Conservation (phyloP, 257 asterid species). For the Nicotiana attenuata region DNA sequence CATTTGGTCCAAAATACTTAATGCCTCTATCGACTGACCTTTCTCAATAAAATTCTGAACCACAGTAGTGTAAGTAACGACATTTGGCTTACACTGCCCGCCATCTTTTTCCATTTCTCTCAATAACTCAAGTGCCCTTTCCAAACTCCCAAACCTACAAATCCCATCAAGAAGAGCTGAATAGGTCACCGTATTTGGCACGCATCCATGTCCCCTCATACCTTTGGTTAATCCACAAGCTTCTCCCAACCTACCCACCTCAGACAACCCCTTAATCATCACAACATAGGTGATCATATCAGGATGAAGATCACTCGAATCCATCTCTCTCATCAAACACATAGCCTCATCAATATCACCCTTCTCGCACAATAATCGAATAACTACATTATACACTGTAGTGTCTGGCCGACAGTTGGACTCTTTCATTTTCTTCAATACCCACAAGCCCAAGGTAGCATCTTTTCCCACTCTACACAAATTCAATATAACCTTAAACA, state of each 20-base stretch:
- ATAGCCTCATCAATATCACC: conserved; percentile 49
- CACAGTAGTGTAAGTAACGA: conserved; percentile 64
- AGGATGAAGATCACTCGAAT: conserved; percentile 58
- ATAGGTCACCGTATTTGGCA: conserved; percentile 56
- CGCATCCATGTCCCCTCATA: conserved; percentile 64
- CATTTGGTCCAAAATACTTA: conserved; percentile 54
- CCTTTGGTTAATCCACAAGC: conserved; percentile 47
- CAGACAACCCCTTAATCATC: conserved; percentile 59
- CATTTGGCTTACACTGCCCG: conserved; percentile 48
- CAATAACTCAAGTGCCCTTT: conserved; percentile 56
- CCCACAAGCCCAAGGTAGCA: conserved; percentile 61
- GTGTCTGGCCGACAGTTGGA: conserved; percentile 64
- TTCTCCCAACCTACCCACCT: conserved; percentile 58
- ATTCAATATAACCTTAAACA: conserved; percentile 69
- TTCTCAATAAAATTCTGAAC: conserved; percentile 55
- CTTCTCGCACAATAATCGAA: conserved; percentile 50
- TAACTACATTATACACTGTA: conserved; percentile 61
- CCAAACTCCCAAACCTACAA: conserved; percentile 53
- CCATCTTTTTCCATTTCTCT: conserved; percentile 58
- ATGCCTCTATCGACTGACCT: conserved; percentile 48
- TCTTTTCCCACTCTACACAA: conserved; percentile 73
- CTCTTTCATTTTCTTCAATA: conserved; percentile 75
- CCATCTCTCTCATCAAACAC: conserved; percentile 74
- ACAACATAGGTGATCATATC: conserved; percentile 56
- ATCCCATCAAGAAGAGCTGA: conserved; percentile 67